phyloP scores from a whole-genome alignment of 805 yeast genomes.

The Ogataea methanolica region DNA sequence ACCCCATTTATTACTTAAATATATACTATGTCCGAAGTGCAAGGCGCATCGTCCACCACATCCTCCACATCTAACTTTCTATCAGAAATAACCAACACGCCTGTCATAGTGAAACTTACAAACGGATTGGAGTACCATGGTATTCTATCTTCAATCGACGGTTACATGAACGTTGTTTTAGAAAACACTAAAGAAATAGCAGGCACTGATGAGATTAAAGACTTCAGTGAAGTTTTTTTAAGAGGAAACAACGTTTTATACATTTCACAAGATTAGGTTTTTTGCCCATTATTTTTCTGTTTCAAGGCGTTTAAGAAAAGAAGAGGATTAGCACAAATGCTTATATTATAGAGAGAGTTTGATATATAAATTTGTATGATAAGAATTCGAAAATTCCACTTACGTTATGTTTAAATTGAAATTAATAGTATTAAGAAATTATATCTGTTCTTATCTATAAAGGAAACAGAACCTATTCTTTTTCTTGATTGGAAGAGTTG shows the following conservation, averaged over 20 bases:
- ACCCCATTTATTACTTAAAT: not conserved
- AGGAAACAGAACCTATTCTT: too few species aligned
- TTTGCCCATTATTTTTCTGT: not conserved
- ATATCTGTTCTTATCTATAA: too few species aligned
- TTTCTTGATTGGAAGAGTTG: not conserved
- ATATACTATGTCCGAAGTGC: slow-evolving; percentile 8
- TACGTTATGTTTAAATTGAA: too few species aligned
- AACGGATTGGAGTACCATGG: slow-evolving; percentile 86
- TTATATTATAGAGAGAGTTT: too few species aligned
- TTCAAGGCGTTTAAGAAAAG: not conserved
- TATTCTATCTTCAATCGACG: slow-evolving; percentile 72
- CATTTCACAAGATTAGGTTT: slow-evolving; percentile 21
- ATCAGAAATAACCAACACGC: slow-evolving; percentile 70
- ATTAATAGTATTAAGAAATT: too few species aligned
- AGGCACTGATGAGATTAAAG: slow-evolving; percentile 44
- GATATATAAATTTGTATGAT: too few species aligned
- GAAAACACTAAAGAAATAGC: slow-evolving; percentile 69
- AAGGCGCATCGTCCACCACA: slow-evolving; percentile 1
- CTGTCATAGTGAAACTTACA: slow-evolving; percentile 77
- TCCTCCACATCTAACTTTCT: slow-evolving; percentile 64
- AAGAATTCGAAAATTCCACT: too few species aligned
- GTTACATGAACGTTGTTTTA: slow-evolving; percentile 92
- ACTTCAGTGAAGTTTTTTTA: slow-evolving; percentile 72
- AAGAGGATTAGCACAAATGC: too few species aligned
- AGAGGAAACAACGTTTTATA: slow-evolving; percentile 81